A percentile compares a stretch with the other conserved stretches of the same genome.
These are phyloP conservation scores for Rubia balearica DNA, from an alignment of 305 asterid species.

Conservation along the genomic window DNA sequence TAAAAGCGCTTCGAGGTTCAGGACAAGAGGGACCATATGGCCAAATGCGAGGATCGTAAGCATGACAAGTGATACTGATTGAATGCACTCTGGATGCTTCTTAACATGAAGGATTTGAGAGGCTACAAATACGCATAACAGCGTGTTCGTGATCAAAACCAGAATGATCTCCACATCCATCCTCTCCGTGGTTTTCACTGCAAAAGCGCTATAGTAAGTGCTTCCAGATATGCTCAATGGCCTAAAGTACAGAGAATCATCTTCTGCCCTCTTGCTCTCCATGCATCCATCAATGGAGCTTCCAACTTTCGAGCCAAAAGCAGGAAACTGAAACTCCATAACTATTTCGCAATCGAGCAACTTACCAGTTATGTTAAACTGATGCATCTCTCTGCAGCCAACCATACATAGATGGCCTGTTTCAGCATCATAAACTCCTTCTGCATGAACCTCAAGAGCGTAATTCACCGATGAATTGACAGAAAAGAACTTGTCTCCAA, in stretches of 20 bases:
- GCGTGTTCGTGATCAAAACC: conserved; percentile 50
- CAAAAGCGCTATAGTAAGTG: conserved; percentile 18
- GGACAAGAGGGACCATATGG: conserved; percentile 49
- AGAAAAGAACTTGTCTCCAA: conserved; percentile 4
- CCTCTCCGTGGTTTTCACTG: conserved; percentile 41
- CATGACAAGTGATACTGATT: conserved; percentile 43
- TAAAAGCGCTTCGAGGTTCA: conserved; percentile 52
- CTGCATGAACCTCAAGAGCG: conserved; percentile 37
- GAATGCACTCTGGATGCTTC: conserved; percentile 32
- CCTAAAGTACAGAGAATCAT: conserved; percentile 41
- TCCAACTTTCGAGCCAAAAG: conserved; percentile 20
- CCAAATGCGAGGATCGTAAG: conserved; percentile 45
- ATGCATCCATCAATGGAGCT: conserved; percentile 37
- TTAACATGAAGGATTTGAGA: conserved; percentile 44
- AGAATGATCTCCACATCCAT: conserved; percentile 59
- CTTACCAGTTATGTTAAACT: not conserved
- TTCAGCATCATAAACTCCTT: conserved; percentile 45
- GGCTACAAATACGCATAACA: conserved; percentile 37
- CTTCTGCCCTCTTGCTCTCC: conserved; percentile 35
- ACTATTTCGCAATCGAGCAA: conserved; percentile 48
- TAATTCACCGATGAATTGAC: conserved; percentile 14
- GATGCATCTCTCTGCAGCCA: conserved; percentile 46
- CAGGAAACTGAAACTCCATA: conserved; percentile 35
- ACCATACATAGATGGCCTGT: conserved; percentile 65
- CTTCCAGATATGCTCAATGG: conserved; percentile 26